Evolutionary conservation across 495 filamentous ascomycete species (phyloP).

Genomic region (Penicillium herquei): DNA sequence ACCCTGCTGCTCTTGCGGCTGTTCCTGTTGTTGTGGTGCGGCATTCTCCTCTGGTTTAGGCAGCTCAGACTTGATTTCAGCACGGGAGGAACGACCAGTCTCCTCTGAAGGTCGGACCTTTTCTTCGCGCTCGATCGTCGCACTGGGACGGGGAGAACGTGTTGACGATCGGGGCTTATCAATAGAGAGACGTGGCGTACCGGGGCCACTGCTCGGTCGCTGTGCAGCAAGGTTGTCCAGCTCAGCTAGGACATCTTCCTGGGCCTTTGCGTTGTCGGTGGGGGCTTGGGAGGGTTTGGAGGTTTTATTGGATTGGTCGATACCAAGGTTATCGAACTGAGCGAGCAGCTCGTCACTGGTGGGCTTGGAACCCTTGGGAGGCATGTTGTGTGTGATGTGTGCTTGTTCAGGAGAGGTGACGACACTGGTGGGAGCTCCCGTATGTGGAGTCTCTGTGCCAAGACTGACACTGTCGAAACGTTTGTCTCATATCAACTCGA

Average conservation of each 20-base stretch:
- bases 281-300: conserved; percentile 41
- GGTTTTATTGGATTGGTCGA: conserved; percentile 40
- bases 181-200: conserved; percentile 75
- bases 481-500: too few relatives aligned
- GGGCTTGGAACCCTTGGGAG: conserved; percentile 52
- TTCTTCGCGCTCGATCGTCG: conserved; percentile 60
- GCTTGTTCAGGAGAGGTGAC: conserved; percentile 33
- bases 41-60: conserved; percentile 31
- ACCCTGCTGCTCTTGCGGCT: conserved; percentile 41
- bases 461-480: conserved; percentile 12
- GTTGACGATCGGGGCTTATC: conserved; percentile 46
- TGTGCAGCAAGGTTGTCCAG: conserved; percentile 74
- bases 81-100: conserved; percentile 63
- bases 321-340: conserved; percentile 72
- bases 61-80: conserved; percentile 47
- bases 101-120: conserved; percentile 72
- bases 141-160: conserved; percentile 58
- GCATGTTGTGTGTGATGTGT: conserved; percentile 30
- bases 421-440: conserved; percentile 28
- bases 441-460: conserved; percentile 27
- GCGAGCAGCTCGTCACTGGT: conserved; percentile 80
- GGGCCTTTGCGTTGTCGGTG: conserved; percentile 40
- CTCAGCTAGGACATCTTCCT: conserved; percentile 76
- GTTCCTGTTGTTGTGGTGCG: conserved; percentile 16
- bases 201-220: conserved; percentile 66